Evolutionary conservation across 176 grass and related monocot genomes (phyloP).

Genomic region (Tillandsia fasciculata): DNA sequence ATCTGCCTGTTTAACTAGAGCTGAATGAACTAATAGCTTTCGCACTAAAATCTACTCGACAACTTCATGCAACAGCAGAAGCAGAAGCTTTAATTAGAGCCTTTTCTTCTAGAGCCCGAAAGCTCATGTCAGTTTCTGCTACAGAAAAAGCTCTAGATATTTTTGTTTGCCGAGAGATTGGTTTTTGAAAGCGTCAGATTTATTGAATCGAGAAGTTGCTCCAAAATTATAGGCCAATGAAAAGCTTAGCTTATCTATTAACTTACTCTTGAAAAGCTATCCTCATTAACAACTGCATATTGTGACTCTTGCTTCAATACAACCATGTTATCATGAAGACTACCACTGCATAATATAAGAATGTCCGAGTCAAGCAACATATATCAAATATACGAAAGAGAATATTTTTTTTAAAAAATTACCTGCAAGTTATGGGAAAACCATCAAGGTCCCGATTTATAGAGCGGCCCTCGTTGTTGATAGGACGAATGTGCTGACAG

Average conservation of each 20-base stretch:
- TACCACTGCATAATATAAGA: conserved; percentile 54
- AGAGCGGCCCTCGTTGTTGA: conserved; percentile 78
- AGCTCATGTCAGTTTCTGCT: no score
- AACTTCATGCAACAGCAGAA: no score
- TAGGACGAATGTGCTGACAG: conserved; percentile 60
- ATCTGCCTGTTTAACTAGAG: no score
- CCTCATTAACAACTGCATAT: conserved; percentile 57
- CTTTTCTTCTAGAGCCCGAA: no score
- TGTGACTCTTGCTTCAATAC: conserved; percentile 94
- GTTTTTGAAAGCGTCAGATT: no score
- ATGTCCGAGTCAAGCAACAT: conserved; percentile 7
- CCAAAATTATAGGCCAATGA: no score
- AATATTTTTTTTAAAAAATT: conserved; percentile 12
- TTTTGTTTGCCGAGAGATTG: no score
- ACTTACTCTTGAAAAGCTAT: conserved; percentile 82
- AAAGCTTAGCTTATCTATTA: background rate
- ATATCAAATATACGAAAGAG: background rate
- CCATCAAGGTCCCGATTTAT: conserved; percentile 76
- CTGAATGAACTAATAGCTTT: no score
- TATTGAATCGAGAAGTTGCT: no score
- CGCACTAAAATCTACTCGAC: no score
- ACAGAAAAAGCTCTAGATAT: no score
- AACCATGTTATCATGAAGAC: conserved; percentile 87
- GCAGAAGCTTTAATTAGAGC: no score
- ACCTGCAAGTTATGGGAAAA: conserved; percentile 95